Percentiles rank a stretch among this genome's conserved stretches.
These are phyloP conservation scores for Blepharisma undulans DNA, from an alignment of 169 alveolate species.

Conservation along the genomic window DNA sequence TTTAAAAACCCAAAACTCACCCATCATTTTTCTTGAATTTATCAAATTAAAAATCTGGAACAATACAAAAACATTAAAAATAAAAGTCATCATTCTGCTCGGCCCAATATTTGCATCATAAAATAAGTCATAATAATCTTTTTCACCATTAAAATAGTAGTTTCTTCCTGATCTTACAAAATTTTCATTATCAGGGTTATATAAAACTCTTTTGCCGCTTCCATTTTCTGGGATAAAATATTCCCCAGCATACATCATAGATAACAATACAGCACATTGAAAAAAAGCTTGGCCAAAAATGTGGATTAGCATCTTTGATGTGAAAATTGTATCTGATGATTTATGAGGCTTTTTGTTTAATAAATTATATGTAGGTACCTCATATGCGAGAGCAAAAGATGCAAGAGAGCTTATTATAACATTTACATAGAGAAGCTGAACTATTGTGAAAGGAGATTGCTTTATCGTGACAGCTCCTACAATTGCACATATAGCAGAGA, in stretches of 20 bases:
- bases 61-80: constrained; percentile 90
- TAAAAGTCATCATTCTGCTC: constrained; percentile 85
- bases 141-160: not conserved
- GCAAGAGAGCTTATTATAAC: constrained; percentile 91
- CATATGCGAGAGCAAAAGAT: constrained; percentile 91
- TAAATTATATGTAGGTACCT: constrained; percentile 87
- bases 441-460: constrained; percentile 80
- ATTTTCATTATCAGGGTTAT: not conserved
- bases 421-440: constrained; percentile 86
- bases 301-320: constrained; percentile 68
- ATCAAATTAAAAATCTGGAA: constrained; percentile 87
- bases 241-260: constrained; percentile 79
- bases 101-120: constrained; percentile 63
- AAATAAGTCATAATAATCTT: constrained; percentile 36
- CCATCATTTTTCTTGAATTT: constrained; percentile 87
- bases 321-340: constrained; percentile 84
- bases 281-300: constrained; percentile 74
- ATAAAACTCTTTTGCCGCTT: not conserved
- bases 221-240: constrained; percentile 74
- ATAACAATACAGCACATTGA: constrained; percentile 59
- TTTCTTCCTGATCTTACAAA: constrained; percentile 33
- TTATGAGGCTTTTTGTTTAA: constrained; percentile 87
- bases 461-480: constrained; percentile 78
- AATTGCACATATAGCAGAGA: constrained; percentile 84
- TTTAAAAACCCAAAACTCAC: constrained; percentile 80